Base-by-base conservation (phyloP, 768 basidiomycete species). In the Russula sp. region DNA sequence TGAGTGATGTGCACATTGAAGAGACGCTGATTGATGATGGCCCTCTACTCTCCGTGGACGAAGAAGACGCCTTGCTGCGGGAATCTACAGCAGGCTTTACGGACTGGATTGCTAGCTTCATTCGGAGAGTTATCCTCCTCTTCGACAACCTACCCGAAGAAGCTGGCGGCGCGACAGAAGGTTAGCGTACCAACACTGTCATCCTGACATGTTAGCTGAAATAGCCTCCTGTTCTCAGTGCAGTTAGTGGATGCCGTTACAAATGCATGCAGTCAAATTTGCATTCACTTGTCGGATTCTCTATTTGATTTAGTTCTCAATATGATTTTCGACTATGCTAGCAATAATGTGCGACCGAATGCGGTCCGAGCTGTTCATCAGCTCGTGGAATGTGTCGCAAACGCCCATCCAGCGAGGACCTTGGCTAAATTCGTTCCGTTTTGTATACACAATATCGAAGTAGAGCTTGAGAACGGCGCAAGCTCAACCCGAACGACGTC, bases 91-190 rank as follows among this genome's bases (percentile, higher is more conserved):
- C 84, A 3, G 83, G 81, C 40, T 90, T 93, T 70, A 84, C 89
- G 0, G 88, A 89, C 69, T 93, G 92, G 92, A 80, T 94, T 8
- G 80, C 87, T n/a, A 85, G 80, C 67, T 91, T 94, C 73, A 80
- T 94, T 61, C 83, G 86, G 6, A 78, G 89, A 52, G 88, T 94
- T 11, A 86, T 94, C 38, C 82, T 88, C 61, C 76, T 94, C 6
- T 83, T 94, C 64, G 89, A 92, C 73, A 93, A 92, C 70, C 78
- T 95, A 22, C 92, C 93, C 0, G 92, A 94, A 63, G 92, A 94
- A 74, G 83, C 85, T 9, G 85, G 84, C 18, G 85, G 85, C 57
- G 76, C 85, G 65, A 81, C 81, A 36, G 85, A 92, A 85, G 81
- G 87, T 86, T 68, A 53, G 68, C 56, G 9, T 52, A 3, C 42